These are phyloP conservation scores for Diutina sp. DNA, from an alignment of 1,139 yeast species.

Conservation along the genomic window DNA sequence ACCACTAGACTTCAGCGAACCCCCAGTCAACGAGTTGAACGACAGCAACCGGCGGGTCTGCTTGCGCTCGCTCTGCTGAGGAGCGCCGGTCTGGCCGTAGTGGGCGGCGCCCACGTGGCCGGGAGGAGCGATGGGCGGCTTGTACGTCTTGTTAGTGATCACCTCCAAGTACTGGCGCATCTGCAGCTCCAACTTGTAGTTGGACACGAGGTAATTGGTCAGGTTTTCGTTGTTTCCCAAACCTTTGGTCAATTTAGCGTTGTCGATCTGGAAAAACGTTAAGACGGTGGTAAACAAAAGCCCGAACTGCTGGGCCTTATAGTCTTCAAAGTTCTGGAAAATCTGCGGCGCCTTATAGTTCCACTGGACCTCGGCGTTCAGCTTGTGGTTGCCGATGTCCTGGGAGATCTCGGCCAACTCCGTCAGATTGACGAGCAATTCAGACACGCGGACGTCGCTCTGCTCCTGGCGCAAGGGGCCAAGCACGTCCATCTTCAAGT, in stretches of 20 bases:
- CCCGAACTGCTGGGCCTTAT: background rate
- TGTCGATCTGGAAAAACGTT: slow-evolving; percentile 1
- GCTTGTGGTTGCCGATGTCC: background rate
- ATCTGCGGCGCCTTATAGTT: slow-evolving; percentile 1
- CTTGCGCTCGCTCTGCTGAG: background rate
- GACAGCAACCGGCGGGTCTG: background rate
- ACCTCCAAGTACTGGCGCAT: slow-evolving; percentile 1
- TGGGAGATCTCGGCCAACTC: background rate
- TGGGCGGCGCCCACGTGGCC: background rate
- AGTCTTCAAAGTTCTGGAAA: background rate
- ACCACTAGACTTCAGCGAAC: background rate
- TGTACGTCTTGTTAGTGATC: background rate
- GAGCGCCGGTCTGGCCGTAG: background rate
- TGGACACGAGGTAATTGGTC: slow-evolving; percentile 1
- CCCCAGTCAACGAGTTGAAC: background rate
- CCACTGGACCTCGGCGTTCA: slow-evolving; percentile 1
- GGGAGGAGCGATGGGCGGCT: background rate
- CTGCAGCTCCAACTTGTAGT: background rate
- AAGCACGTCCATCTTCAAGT: slow-evolving; percentile 1
- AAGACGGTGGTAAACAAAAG: background rate
- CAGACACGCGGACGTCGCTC: background rate
- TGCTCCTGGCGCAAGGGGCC: background rate
- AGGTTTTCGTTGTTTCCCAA: background rate
- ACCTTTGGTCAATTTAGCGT: background rate
- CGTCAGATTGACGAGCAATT: background rate